These are phyloP conservation scores for Calonectria honghensis DNA, from an alignment of 2,329 filamentous ascomycete genomes.

Conservation along the genomic window DNA sequence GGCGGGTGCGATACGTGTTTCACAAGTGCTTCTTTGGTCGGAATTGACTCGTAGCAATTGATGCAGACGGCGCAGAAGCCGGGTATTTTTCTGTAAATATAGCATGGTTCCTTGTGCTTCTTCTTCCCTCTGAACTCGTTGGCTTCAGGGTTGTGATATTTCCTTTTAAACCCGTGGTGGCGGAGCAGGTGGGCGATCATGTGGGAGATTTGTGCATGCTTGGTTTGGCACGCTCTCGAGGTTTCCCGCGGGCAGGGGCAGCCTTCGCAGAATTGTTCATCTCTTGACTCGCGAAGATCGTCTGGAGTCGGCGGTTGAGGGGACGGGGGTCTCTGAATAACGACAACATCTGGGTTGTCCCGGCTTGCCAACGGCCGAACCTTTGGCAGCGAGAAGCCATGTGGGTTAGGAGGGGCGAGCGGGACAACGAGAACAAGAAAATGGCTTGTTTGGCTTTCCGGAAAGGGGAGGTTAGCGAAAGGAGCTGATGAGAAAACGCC, in stretches of 20 bases:
- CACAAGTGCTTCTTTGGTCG: background rate
- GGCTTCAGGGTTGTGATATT: conserved; percentile 2
- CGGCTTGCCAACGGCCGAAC: background rate
- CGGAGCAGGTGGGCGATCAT: conserved; percentile 1
- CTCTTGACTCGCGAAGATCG: background rate
- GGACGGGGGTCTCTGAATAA: background rate
- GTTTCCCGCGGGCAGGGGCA: background rate
- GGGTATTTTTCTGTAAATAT: background rate
- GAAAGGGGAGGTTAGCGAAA: background rate
- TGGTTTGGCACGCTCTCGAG: conserved; percentile 1
- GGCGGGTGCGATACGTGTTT: background rate
- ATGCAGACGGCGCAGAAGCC: background rate
- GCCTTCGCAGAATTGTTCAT: background rate
- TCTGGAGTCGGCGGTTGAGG: background rate
- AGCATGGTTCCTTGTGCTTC: background rate
- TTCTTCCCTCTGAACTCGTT: background rate
- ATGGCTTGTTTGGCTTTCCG: background rate
- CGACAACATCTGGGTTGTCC: background rate
- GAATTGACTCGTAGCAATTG: background rate
- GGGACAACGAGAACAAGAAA: background rate
- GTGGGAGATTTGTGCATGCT: background rate
- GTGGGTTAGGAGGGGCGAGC: background rate
- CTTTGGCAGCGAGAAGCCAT: background rate
- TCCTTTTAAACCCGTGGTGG: background rate
- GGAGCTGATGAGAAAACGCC: background rate